These are phyloP conservation scores for Cryptosporidium xiaoi DNA, from an alignment of 169 alveolate species.

Conservation along the genomic window DNA sequence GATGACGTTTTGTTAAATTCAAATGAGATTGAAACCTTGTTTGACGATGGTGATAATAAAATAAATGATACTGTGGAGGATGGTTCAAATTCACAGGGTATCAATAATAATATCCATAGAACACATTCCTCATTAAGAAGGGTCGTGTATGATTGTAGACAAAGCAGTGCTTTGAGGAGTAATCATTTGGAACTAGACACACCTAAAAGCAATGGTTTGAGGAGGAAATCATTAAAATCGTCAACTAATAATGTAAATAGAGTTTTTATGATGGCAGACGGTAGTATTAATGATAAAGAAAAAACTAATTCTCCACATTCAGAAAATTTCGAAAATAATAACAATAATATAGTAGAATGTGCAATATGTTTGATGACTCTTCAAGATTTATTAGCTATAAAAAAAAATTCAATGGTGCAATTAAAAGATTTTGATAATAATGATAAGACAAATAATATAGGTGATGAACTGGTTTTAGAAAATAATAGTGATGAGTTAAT, in stretches of 20 bases:
- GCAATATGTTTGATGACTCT: slow-evolving; percentile 45
- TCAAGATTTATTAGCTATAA: slow-evolving; percentile 15
- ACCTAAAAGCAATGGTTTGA: slow-evolving; percentile 18
- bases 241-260: too few species aligned
- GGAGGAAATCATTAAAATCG: neutral
- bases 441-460: neutral
- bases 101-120: neutral
- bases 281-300: neutral
- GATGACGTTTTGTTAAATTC: slow-evolving; percentile 66
- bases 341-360: slow-evolving; percentile 24
- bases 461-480: neutral
- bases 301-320: neutral
- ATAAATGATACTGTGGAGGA: neutral
- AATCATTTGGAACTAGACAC: slow-evolving; percentile 36
- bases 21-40: slow-evolving; percentile 53
- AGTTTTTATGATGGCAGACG: too few species aligned
- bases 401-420: neutral
- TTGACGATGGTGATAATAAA: neutral
- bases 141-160: slow-evolving; percentile 53
- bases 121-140: slow-evolving; percentile 62
- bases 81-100: neutral
- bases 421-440: neutral
- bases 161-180: slow-evolving; percentile 49
- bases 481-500: slow-evolving; percentile 18
- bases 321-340: neutral